Evolutionary conservation across 2,329 filamentous ascomycete species (phyloP).

Genomic region (Eutypella sp.): DNA sequence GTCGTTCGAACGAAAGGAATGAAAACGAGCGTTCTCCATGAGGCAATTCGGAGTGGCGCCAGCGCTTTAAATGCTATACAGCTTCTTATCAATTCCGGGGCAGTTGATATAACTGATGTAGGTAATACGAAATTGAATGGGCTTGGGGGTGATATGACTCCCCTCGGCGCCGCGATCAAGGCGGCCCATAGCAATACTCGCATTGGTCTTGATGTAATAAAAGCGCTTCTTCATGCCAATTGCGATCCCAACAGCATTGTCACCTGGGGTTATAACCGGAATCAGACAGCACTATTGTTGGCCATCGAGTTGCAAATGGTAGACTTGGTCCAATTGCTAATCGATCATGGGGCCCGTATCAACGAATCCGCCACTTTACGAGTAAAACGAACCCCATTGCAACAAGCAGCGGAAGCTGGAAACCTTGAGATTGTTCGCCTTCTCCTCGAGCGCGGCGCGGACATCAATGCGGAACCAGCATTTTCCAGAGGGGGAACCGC

Average conservation of each 20-base stretch:
- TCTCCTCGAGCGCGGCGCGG: not conserved
- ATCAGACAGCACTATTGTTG: not conserved
- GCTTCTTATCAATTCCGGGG: not conserved
- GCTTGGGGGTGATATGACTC: not conserved
- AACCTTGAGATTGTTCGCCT: conserved; percentile 1
- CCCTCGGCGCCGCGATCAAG: not conserved
- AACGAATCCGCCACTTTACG: not conserved
- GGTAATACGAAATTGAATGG: not conserved
- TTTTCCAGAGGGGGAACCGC: conserved; percentile 2
- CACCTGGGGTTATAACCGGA: not conserved
- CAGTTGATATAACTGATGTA: not conserved
- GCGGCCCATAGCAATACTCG: not conserved
- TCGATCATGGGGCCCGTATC: not conserved
- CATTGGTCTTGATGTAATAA: not conserved
- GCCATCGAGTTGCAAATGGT: not conserved
- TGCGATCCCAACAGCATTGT: conserved; percentile 1
- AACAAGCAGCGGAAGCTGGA: conserved; percentile 1
- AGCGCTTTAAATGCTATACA: not conserved
- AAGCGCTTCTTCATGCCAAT: not conserved
- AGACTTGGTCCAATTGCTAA: conserved; percentile 1
- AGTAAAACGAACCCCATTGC: conserved; percentile 2
- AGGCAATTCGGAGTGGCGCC: not conserved
- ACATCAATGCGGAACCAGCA: conserved; percentile 3
- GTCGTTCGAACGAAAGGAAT: not conserved
- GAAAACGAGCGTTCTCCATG: not conserved